Conservation (phyloP, 2,329 filamentous ascomycete genomes). For the Teratosphaeria pseudoeucalypti region DNA sequence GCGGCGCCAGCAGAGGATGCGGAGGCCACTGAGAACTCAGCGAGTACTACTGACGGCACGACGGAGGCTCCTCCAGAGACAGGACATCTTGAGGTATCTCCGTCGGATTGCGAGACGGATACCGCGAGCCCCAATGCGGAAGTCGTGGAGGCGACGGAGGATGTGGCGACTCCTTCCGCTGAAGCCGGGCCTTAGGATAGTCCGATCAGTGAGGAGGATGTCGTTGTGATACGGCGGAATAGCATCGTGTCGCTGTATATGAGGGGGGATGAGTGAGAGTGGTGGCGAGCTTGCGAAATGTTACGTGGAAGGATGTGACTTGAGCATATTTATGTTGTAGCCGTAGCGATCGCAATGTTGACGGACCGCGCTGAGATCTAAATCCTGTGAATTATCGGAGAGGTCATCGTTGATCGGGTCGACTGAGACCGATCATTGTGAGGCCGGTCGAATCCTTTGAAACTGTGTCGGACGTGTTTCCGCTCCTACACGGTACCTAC, state of each 20-base stretch:
- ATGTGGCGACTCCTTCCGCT: conserved; percentile 1
- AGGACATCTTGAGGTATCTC: conserved; percentile 7
- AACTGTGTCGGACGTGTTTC: too few species aligned
- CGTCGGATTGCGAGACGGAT: conserved; percentile 4
- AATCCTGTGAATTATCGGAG: too few species aligned
- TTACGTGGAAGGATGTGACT: background rate
- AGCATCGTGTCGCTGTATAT: background rate
- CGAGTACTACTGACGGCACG: background rate
- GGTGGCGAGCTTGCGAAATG: background rate
- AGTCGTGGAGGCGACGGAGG: conserved; percentile 25
- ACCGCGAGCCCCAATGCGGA: conserved; percentile 17
- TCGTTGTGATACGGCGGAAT: background rate
- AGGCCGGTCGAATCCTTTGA: too few species aligned
- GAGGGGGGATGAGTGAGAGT: background rate
- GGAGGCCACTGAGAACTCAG: conserved; percentile 5
- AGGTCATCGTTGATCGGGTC: too few species aligned
- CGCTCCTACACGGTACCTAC: too few species aligned
- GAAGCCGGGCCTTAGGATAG: conserved; percentile 4
- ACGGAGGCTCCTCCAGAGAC: background rate
- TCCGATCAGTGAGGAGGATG: background rate
- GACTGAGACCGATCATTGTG: too few species aligned
- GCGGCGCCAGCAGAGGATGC: conserved; percentile 4
- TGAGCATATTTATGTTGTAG: background rate
- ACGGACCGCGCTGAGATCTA: too few species aligned
- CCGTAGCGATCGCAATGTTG: too few species aligned